These are phyloP conservation scores for Casuarina equisetifolia DNA, from an alignment of 306 rosid genomes.

Conservation along the genomic window DNA sequence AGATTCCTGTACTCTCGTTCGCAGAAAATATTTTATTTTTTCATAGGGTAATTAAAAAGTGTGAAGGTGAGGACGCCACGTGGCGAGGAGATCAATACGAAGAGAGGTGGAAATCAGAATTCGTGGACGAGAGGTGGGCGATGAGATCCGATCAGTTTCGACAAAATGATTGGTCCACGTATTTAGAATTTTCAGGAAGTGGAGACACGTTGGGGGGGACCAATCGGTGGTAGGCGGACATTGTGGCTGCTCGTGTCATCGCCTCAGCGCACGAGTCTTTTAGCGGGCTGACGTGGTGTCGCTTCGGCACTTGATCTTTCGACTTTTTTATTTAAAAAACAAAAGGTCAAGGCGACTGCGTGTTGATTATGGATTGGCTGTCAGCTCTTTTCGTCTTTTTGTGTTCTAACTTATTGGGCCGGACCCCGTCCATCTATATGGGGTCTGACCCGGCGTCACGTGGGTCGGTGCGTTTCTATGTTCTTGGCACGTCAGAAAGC, in stretches of 20 bases:
- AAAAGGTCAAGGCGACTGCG: neutral
- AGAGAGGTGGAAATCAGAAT: slow-evolving; percentile 41
- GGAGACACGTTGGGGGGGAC: slow-evolving; percentile 33
- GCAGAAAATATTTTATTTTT: slow-evolving; percentile 28
- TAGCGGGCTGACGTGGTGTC: neutral
- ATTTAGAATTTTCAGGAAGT: neutral
- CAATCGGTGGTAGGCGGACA: neutral
- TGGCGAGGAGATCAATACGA: slow-evolving; percentile 36
- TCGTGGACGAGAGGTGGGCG: slow-evolving; percentile 70
- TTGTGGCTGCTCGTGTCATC: neutral
- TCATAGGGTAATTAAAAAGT: slow-evolving; percentile 16
- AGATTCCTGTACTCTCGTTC: slow-evolving; percentile 39
- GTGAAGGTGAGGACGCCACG: slow-evolving; percentile 52
- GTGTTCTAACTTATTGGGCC: neutral
- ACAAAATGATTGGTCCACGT: slow-evolving; percentile 42
- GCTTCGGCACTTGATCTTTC: neutral
- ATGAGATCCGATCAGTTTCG: slow-evolving; percentile 78
- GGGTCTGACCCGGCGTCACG: too few relatives aligned
- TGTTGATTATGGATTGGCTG: neutral
- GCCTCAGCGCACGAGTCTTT: slow-evolving; percentile 20
- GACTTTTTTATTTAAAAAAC: neutral
- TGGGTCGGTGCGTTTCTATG: too few relatives aligned
- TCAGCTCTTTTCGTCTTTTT: neutral
- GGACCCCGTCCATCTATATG: neutral
- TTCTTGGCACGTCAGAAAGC: too few relatives aligned